Evolutionary conservation across 331 rosid species (phyloP).

Genomic region (Acacia pycnantha): DNA sequence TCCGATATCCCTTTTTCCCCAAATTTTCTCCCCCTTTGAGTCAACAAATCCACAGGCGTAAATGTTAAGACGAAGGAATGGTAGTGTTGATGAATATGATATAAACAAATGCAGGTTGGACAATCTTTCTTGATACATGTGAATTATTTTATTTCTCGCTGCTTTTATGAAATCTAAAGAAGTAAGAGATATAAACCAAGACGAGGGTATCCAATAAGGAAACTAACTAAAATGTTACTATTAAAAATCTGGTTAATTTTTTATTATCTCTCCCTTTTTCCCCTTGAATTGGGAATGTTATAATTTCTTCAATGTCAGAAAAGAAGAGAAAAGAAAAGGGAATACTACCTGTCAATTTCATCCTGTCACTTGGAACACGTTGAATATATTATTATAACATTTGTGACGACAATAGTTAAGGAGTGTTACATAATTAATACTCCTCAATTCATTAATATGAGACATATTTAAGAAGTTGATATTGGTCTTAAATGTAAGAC

Average conservation of each 20-base stretch:
- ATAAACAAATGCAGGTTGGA: slow-evolving; percentile 1
- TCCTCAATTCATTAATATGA: too few species aligned
- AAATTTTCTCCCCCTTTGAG: background rate
- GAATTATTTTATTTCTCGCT: background rate
- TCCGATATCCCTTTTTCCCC: slow-evolving; percentile 2
- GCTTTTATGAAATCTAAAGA: background rate
- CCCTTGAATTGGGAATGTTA: too few species aligned
- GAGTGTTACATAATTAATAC: slow-evolving; percentile 9
- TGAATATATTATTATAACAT: background rate
- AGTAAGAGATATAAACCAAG: background rate
- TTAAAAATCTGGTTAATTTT: background rate
- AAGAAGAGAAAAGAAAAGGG: background rate
- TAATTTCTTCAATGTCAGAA: background rate
- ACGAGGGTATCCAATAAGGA: slow-evolving; percentile 30
- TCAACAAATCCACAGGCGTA: slow-evolving; percentile 38
- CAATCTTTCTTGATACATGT: background rate
- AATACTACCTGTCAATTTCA: background rate
- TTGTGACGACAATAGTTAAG: background rate
- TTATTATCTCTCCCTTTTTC: too few species aligned
- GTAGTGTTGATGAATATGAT: background rate
- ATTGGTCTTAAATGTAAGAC: too few species aligned
- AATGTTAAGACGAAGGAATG: slow-evolving; percentile 42
- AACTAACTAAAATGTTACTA: background rate
- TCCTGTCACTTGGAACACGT: background rate
- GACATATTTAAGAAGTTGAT: too few species aligned